phyloP scores from a whole-genome alignment of 1,284 basidiomycete species.

The Wallemia mellicola region DNA sequence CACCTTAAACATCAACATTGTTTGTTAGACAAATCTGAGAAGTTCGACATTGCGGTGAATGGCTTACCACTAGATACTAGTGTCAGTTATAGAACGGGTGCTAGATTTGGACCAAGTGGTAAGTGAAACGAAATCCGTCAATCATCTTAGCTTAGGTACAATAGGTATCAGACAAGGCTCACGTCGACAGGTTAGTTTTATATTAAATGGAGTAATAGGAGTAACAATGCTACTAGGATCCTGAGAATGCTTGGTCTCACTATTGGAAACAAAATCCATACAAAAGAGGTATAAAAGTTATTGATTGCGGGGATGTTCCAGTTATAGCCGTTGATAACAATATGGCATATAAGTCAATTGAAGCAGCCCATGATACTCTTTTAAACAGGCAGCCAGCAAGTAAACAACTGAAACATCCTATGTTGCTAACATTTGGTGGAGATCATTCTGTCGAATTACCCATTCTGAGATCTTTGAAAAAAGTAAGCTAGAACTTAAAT shows the following conservation, averaged over 20 bases:
- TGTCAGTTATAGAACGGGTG: slow-evolving; percentile 36
- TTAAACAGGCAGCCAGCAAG: slow-evolving; percentile 24
- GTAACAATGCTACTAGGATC: no score
- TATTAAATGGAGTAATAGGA: no score
- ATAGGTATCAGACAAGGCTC: slow-evolving; percentile 42
- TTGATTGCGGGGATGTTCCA: slow-evolving; percentile 58
- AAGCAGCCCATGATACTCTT: slow-evolving; percentile 39
- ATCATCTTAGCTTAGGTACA: no score
- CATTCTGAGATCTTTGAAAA: neutral
- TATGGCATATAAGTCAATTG: slow-evolving; percentile 43
- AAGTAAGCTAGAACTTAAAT: slow-evolving; percentile 15
- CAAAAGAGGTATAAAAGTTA: slow-evolving; percentile 11
- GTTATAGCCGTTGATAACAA: slow-evolving; percentile 39
- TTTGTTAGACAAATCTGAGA: neutral
- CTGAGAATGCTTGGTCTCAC: neutral
- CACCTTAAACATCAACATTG: neutral
- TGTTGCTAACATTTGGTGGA: slow-evolving; percentile 42
- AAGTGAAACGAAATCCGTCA: no score
- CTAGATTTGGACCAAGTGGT: slow-evolving; percentile 26
- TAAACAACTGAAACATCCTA: slow-evolving; percentile 25
- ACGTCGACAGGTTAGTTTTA: no score
- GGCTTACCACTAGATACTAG: slow-evolving; percentile 56
- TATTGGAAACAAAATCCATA: neutral
- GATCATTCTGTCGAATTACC: slow-evolving; percentile 33
- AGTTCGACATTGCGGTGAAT: slow-evolving; percentile 33